phyloP scores from a whole-genome alignment of 2,329 filamentous ascomycete genomes.

The Talaromyces sp. region DNA sequence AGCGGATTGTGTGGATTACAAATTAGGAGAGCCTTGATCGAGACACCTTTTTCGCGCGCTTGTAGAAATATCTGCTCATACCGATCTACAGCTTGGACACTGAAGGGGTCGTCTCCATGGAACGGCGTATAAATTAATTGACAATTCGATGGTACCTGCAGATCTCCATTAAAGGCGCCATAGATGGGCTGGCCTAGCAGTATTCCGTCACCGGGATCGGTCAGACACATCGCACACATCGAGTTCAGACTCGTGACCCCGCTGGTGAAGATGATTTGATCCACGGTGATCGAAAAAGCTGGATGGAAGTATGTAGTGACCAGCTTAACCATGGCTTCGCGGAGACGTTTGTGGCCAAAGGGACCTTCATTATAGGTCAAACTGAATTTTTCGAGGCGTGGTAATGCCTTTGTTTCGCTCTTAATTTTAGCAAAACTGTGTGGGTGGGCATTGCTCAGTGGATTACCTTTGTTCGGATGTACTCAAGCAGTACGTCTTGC shows the following conservation, averaged over 20 bases:
- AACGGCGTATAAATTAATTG: slow-evolving; percentile 41
- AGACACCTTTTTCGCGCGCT: slow-evolving; percentile 35
- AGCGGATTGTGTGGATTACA: slow-evolving; percentile 47
- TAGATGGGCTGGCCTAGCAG: slow-evolving; percentile 49
- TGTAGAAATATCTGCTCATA: slow-evolving; percentile 1
- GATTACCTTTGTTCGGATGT: background rate
- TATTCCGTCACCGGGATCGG: slow-evolving; percentile 46
- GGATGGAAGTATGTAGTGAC: slow-evolving; percentile 44
- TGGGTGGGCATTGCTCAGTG: too few species aligned
- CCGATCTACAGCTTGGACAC: slow-evolving; percentile 21
- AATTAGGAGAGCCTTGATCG: slow-evolving; percentile 41
- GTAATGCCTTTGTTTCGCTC: background rate
- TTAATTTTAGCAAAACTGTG: too few species aligned
- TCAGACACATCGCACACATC: slow-evolving; percentile 43
- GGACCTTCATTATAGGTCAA: slow-evolving; percentile 40
- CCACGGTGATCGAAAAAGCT: slow-evolving; percentile 29
- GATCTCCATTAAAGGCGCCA: slow-evolving; percentile 49
- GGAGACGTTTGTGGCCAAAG: slow-evolving; percentile 38
- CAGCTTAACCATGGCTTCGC: slow-evolving; percentile 39
- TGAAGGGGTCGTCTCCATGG: slow-evolving; percentile 38
- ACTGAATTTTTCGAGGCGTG: background rate
- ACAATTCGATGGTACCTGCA: slow-evolving; percentile 44
- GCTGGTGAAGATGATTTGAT: slow-evolving; percentile 41
- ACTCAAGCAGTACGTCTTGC: slow-evolving; percentile 10
- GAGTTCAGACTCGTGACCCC: slow-evolving; percentile 44